A percentile compares a stretch with the other conserved stretches of the same genome.
These are phyloP conservation scores for Pelagophyceae sp. DNA, from an alignment of 352 stramenopile genomes.

Conservation along the genomic window DNA sequence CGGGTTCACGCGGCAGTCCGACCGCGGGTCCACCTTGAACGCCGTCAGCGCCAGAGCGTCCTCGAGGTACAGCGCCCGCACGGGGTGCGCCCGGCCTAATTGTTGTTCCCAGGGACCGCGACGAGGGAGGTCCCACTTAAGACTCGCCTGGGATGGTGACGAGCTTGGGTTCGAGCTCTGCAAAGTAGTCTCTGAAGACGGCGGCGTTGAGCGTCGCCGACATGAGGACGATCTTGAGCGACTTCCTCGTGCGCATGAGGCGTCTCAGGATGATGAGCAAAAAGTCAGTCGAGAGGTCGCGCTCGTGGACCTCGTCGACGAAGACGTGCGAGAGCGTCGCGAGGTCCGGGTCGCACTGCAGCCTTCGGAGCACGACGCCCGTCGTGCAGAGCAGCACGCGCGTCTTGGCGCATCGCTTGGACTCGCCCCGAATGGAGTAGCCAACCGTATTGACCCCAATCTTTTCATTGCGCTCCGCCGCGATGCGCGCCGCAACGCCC, in stretches of 20 bases:
- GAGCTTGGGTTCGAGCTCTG: slow-evolving; percentile 35
- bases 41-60: slow-evolving; percentile 73
- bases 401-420: slow-evolving; percentile 49
- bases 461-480: slow-evolving; percentile 59
- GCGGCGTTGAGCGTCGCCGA: slow-evolving; percentile 87
- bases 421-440: slow-evolving; percentile 74
- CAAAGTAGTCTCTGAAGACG: slow-evolving; percentile 87
- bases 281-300: slow-evolving; percentile 73
- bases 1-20: slow-evolving; percentile 49
- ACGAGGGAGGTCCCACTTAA: not conserved
- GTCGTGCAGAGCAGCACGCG: slow-evolving; percentile 54
- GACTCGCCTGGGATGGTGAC: slow-evolving; percentile 54
- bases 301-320: slow-evolving; percentile 25
- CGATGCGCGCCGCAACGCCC: slow-evolving; percentile 64
- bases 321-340: slow-evolving; percentile 63
- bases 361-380: slow-evolving; percentile 63
- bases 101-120: not conserved
- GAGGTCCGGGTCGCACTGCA: slow-evolving; percentile 61
- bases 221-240: slow-evolving; percentile 89
- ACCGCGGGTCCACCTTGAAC: slow-evolving; percentile 62
- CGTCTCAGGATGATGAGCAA: slow-evolving; percentile 73
- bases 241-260: slow-evolving; percentile 48
- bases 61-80: slow-evolving; percentile 78
- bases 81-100: slow-evolving; percentile 68
- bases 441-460: slow-evolving; percentile 38